Percentiles rank a stretch among this genome's conserved stretches.
These are phyloP conservation scores for Malania oleifera DNA, from an alignment of 164 flowering plant genomes.

Conservation along the genomic window DNA sequence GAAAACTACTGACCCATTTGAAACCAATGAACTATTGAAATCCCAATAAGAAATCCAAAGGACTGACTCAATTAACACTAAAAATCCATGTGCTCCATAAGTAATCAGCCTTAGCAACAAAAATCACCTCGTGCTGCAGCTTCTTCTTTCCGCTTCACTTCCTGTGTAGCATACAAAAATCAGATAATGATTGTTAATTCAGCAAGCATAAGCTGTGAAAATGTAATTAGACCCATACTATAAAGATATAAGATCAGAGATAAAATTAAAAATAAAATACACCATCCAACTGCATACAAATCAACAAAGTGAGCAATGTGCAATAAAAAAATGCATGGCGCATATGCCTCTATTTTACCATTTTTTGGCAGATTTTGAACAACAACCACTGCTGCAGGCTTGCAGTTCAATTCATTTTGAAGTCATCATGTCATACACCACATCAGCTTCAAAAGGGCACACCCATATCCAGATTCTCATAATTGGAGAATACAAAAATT, in stretches of 20 bases:
- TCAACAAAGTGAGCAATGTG: too few relatives aligned
- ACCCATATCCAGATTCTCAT: not conserved
- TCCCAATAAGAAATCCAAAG: not conserved
- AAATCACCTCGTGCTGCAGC: slow-evolving; percentile 83
- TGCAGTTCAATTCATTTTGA: not conserved
- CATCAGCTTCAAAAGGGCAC: not conserved
- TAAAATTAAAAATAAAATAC: too few relatives aligned
- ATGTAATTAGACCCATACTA: too few relatives aligned
- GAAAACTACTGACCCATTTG: not conserved
- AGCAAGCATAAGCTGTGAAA: not conserved
- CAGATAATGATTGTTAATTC: not conserved
- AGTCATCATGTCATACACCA: not conserved
- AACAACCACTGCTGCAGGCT: not conserved
- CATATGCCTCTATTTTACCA: too few relatives aligned
- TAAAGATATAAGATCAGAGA: too few relatives aligned
- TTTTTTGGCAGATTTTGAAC: too few relatives aligned
- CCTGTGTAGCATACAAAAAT: slow-evolving; percentile 39
- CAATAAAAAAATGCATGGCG: too few relatives aligned
- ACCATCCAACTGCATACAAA: too few relatives aligned
- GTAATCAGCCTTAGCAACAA: not conserved
- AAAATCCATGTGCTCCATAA: not conserved
- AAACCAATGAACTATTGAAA: not conserved
- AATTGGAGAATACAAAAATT: not conserved
- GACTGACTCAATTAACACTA: not conserved
- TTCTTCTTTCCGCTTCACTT: slow-evolving; percentile 82